Conservation (phyloP, 306 rosid species). For the Luffa acutangula region DNA sequence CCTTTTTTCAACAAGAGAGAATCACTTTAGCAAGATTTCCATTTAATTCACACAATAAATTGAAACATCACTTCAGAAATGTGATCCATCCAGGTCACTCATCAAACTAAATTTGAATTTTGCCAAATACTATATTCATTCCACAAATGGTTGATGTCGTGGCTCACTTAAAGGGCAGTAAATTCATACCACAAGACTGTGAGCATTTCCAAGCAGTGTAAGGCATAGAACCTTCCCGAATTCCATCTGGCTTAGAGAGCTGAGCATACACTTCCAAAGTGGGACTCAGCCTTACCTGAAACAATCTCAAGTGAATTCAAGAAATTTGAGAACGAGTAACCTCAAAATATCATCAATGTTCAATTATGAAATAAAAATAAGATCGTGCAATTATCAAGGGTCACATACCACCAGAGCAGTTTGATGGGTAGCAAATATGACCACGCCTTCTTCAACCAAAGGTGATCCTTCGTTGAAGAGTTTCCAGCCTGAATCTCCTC, state of each 20-base stretch:
- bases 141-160: background rate
- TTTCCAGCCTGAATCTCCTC: constrained; percentile 93
- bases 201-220: constrained; percentile 92
- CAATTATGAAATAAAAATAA: constrained; percentile 22
- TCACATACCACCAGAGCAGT: constrained; percentile 90
- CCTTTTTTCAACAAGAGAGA: background rate
- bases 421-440: constrained; percentile 89
- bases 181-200: constrained; percentile 32
- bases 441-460: constrained; percentile 78
- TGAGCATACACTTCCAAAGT: constrained; percentile 63
- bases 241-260: constrained; percentile 76
- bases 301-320: constrained; percentile 20
- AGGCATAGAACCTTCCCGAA: constrained; percentile 95
- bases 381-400: constrained; percentile 35
- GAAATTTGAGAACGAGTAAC: constrained; percentile 5
- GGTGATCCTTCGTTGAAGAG: constrained; percentile 91
- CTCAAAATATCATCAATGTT: constrained; percentile 17
- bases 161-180: constrained; percentile 6
- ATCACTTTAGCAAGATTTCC: background rate
- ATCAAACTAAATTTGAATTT: background rate
- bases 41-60: background rate
- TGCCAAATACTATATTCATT: background rate
- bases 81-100: background rate
- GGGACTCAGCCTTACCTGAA: constrained; percentile 72
- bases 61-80: background rate